phyloP scores from a whole-genome alignment of 2,329 filamentous ascomycete species.

The Xylariaceae sp. region DNA sequence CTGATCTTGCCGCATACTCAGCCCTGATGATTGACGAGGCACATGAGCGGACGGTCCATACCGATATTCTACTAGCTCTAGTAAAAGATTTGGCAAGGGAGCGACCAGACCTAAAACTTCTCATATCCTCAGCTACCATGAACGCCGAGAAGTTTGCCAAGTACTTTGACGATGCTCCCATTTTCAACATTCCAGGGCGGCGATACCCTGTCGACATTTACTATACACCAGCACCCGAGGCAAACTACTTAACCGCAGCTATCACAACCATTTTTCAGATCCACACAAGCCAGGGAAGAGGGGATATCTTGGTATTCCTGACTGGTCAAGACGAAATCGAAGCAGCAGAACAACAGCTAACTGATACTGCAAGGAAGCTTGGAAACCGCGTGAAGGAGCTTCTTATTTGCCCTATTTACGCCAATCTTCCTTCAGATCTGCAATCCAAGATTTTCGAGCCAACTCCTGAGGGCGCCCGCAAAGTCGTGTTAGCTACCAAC shows the following conservation, averaged over 20 bases:
- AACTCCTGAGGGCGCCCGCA: constrained; percentile 82
- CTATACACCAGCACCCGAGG: constrained; percentile 88
- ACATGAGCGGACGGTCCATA: constrained; percentile 90
- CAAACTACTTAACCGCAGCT: constrained; percentile 89
- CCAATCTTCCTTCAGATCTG: constrained; percentile 87
- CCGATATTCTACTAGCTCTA: constrained; percentile 86
- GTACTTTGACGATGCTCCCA: constrained; percentile 91
- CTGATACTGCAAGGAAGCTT: constrained; percentile 85
- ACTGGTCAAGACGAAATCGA: constrained; percentile 98
- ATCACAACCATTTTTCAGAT: constrained; percentile 96
- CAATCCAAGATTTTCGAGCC: constrained; percentile 96
- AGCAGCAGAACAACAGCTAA: constrained; percentile 80
- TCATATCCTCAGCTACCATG: constrained; percentile 95
- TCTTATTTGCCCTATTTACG: constrained; percentile 92
- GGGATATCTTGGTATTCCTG: constrained; percentile 93
- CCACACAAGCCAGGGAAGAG: constrained; percentile 82
- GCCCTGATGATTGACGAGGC: constrained; percentile 97
- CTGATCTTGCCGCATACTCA: constrained; percentile 81
- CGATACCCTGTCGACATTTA: constrained; percentile 90
- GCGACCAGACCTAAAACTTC: constrained; percentile 82
- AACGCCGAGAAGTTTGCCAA: constrained; percentile 90
- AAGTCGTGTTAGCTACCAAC: constrained; percentile 94
- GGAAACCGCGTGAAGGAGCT: constrained; percentile 85
- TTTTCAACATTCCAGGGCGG: constrained; percentile 92
- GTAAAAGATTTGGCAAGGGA: constrained; percentile 87